phyloP scores from a whole-genome alignment of 495 filamentous ascomycete species.

The Xylaria nigripes region DNA sequence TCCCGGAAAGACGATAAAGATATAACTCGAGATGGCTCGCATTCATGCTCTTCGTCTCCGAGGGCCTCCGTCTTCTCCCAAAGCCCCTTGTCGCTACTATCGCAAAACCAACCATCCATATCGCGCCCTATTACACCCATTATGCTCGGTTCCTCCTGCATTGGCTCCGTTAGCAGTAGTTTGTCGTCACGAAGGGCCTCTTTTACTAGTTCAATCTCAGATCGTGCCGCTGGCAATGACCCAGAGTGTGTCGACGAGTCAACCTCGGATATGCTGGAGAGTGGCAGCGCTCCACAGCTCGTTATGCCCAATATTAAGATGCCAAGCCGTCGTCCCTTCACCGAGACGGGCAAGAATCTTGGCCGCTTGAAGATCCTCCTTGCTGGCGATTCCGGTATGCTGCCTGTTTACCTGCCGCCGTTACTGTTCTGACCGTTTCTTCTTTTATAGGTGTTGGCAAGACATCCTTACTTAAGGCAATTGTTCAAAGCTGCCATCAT shows the following conservation, averaged over 20 bases:
- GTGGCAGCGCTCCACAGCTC: conserved; percentile 67
- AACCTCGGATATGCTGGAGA: conserved; percentile 32
- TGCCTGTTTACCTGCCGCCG: background rate
- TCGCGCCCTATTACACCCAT: conserved; percentile 52
- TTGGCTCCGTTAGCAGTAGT: conserved; percentile 39
- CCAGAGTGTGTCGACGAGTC: conserved; percentile 40
- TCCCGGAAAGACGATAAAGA: conserved; percentile 17
- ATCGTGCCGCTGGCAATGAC: conserved; percentile 44
- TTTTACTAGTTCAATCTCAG: conserved; percentile 39
- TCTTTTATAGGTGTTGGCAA: conserved; percentile 52
- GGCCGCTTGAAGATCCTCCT: conserved; percentile 82
- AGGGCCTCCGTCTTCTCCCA: conserved; percentile 19
- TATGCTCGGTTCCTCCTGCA: conserved; percentile 39
- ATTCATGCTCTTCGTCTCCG: conserved; percentile 14
- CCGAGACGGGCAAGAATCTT: conserved; percentile 71
- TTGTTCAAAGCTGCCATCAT: conserved; percentile 90
- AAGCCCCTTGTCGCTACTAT: conserved; percentile 25
- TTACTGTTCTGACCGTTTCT: conserved; percentile 1
- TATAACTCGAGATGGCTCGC: conserved; percentile 12
- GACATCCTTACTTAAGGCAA: conserved; percentile 84
- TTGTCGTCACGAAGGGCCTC: conserved; percentile 51
- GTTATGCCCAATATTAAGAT: conserved; percentile 98
- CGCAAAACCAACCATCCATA: conserved; percentile 21
- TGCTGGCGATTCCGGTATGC: conserved; percentile 71
- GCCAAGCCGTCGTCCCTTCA: conserved; percentile 89